These are phyloP conservation scores for Suillus subalutaceus DNA, from an alignment of 768 basidiomycete species.

Conservation along the genomic window DNA sequence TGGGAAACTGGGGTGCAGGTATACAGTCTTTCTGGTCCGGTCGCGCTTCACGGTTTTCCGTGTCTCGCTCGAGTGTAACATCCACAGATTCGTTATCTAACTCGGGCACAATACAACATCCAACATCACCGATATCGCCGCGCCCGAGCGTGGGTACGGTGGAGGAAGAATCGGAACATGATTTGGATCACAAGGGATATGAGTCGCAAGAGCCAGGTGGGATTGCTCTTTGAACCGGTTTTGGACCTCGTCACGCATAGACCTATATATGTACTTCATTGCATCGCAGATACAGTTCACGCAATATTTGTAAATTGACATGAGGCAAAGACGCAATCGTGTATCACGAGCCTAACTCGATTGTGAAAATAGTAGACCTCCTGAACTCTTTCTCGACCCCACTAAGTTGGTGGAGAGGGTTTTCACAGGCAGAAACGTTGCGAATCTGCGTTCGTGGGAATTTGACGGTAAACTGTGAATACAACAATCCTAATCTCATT, in stretches of 20 bases:
- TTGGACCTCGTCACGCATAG: background rate
- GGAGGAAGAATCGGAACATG: conserved; percentile 27
- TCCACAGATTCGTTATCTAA: conserved; percentile 27
- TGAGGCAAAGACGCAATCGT: background rate
- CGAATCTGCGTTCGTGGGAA: too few relatives aligned
- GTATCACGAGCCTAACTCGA: background rate
- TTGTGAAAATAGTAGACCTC: background rate
- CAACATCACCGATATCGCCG: conserved; percentile 17
- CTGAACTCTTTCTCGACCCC: background rate
- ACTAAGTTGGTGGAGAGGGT: too few relatives aligned
- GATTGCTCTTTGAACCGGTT: conserved; percentile 30
- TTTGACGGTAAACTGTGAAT: too few relatives aligned
- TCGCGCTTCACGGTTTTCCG: conserved; percentile 42
- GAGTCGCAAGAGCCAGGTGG: conserved; percentile 25
- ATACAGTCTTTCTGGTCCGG: conserved; percentile 52
- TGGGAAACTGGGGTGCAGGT: conserved; percentile 46
- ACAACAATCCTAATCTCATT: too few relatives aligned
- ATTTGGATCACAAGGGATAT: conserved; percentile 19
- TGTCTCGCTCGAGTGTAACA: conserved; percentile 30
- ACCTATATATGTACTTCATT: background rate
- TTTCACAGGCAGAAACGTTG: too few relatives aligned
- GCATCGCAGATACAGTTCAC: conserved; percentile 7
- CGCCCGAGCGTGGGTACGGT: conserved; percentile 28
- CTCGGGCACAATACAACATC: conserved; percentile 11
- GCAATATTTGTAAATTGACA: conserved; percentile 9